Evolutionary conservation across 2,329 filamentous ascomycete genomes (phyloP).

Genomic region (Chaetothyriales sp.): DNA sequence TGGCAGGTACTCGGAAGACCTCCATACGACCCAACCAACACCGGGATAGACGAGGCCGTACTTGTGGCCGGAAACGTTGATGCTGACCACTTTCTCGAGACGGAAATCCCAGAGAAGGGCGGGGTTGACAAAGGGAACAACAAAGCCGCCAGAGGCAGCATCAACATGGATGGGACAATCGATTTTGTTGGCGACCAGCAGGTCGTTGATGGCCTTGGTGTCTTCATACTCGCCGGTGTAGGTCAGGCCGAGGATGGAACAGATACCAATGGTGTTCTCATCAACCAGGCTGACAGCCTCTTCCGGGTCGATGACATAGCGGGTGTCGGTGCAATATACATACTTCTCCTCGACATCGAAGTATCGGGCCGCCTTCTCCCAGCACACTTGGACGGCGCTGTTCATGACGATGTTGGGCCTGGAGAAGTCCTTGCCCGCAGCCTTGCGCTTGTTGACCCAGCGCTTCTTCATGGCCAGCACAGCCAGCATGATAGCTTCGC

Average conservation of each 20-base stretch:
- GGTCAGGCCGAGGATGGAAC: slow-evolving; percentile 76
- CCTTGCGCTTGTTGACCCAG: slow-evolving; percentile 76
- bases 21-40: slow-evolving; percentile 89
- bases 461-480: slow-evolving; percentile 82
- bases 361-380: slow-evolving; percentile 83
- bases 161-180: slow-evolving; percentile 87
- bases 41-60: slow-evolving; percentile 68
- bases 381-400: slow-evolving; percentile 89
- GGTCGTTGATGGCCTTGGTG: slow-evolving; percentile 77
- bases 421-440: slow-evolving; percentile 64
- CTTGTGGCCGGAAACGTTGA: slow-evolving; percentile 92
- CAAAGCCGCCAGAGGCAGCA: slow-evolving; percentile 81
- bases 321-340: slow-evolving; percentile 45
- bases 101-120: slow-evolving; percentile 84
- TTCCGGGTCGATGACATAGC: slow-evolving; percentile 50
- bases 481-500: slow-evolving; percentile 46
- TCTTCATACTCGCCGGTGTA: slow-evolving; percentile 96
- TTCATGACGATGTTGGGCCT: slow-evolving; percentile 91
- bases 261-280: slow-evolving; percentile 76
- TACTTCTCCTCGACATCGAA: slow-evolving; percentile 88
- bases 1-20: slow-evolving; percentile 65
- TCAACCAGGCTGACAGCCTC: slow-evolving; percentile 47
- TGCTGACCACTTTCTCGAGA: slow-evolving; percentile 73
- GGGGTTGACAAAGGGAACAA: slow-evolving; percentile 77
- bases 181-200: slow-evolving; percentile 58